A percentile compares a stretch with the other conserved stretches of the same genome.
phyloP scores from a whole-genome alignment of 2,329 filamentous ascomycete genomes.

The Epichloe scottii region DNA sequence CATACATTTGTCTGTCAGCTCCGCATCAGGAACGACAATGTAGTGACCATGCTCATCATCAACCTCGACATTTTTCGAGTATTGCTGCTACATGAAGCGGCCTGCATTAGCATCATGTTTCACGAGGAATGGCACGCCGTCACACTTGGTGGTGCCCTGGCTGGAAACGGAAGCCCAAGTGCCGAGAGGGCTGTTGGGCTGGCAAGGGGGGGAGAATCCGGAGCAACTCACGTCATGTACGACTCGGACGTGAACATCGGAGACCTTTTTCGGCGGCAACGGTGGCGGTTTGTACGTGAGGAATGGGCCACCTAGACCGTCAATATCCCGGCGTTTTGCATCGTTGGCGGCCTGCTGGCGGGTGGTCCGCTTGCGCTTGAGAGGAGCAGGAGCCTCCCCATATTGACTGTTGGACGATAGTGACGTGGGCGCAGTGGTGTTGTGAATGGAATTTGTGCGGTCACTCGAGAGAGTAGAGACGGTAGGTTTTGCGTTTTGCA shows the following conservation, averaged over 20 bases:
- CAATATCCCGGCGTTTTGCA: slow-evolving; percentile 64
- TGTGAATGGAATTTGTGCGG: slow-evolving; percentile 65
- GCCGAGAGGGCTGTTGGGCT: neutral
- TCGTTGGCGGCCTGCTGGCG: slow-evolving; percentile 73
- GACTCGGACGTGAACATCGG: slow-evolving; percentile 55
- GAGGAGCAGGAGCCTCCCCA: slow-evolving; percentile 55
- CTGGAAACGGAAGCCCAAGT: neutral
- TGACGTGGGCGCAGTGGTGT: slow-evolving; percentile 85
- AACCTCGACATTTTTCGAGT: slow-evolving; percentile 55
- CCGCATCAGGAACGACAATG: slow-evolving; percentile 76
- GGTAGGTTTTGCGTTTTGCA: slow-evolving; percentile 51
- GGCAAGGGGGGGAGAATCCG: neutral
- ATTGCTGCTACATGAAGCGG: slow-evolving; percentile 16
- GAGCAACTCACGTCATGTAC: slow-evolving; percentile 46
- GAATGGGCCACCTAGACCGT: slow-evolving; percentile 57
- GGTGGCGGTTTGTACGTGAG: slow-evolving; percentile 76
- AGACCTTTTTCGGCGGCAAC: slow-evolving; percentile 80
- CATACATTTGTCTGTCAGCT: slow-evolving; percentile 83
- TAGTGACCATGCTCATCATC: slow-evolving; percentile 98
- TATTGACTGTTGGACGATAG: slow-evolving; percentile 49
- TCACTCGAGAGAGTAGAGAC: slow-evolving; percentile 70
- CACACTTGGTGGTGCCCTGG: neutral
- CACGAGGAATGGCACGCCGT: neutral
- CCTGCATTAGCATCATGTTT: neutral
- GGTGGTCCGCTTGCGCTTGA: slow-evolving; percentile 74